Conservation (phyloP, 1,139 yeast genomes). For the Petasospora fabianii region DNA sequence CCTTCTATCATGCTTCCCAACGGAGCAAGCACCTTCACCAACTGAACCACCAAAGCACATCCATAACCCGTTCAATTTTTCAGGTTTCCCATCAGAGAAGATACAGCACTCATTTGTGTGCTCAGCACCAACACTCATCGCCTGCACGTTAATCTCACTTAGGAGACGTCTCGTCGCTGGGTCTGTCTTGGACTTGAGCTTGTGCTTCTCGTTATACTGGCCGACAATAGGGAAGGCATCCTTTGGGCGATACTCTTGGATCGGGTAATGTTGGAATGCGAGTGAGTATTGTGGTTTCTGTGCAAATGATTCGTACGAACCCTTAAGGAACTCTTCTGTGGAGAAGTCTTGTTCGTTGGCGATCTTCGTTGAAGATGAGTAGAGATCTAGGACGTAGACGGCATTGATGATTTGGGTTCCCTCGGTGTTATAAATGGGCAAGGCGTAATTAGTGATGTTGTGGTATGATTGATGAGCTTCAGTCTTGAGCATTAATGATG, state of each 20-base stretch:
- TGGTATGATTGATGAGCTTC: slow-evolving; percentile 2
- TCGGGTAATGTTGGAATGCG: slow-evolving; percentile 48
- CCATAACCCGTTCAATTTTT: slow-evolving; percentile 36
- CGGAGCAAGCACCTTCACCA: slow-evolving; percentile 47
- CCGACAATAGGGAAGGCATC: slow-evolving; percentile 49
- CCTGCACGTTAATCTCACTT: slow-evolving; percentile 29
- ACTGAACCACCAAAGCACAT: slow-evolving; percentile 54
- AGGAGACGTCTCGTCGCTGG: slow-evolving; percentile 18
- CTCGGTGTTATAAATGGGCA: slow-evolving; percentile 17
- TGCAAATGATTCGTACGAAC: slow-evolving; percentile 6
- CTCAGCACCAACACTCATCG: slow-evolving; percentile 51
- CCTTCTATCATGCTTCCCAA: slow-evolving; percentile 33
- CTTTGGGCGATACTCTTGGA: slow-evolving; percentile 48
- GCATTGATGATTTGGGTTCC: slow-evolving; percentile 10
- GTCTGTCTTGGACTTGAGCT: slow-evolving; percentile 34
- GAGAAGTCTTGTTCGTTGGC: slow-evolving; percentile 3
- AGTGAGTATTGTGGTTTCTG: slow-evolving; percentile 24
- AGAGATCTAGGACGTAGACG: slow-evolving; percentile 21
- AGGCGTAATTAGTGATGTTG: slow-evolving; percentile 17
- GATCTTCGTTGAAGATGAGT: slow-evolving; percentile 3
- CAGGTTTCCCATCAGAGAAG: slow-evolving; percentile 15
- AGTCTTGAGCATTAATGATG: slow-evolving; percentile 13
- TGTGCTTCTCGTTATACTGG: slow-evolving; percentile 43
- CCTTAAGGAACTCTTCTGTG: slow-evolving; percentile 5
- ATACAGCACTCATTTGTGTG: slow-evolving; percentile 55